Conservation (phyloP, 257 asterid genomes). For the Hygrophila difformis region DNA sequence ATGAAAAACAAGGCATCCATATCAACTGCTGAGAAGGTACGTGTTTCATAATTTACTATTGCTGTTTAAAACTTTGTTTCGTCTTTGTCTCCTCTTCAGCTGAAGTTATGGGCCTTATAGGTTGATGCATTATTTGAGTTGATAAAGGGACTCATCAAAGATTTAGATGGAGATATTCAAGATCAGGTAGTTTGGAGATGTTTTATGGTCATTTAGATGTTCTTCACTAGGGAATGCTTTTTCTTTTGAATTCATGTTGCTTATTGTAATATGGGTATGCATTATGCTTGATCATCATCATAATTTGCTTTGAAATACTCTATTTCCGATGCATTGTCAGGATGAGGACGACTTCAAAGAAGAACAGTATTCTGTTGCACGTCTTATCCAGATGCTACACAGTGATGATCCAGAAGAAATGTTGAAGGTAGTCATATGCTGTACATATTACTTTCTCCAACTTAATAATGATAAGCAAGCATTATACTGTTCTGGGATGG, state of each 20-base stretch:
- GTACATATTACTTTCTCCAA: too few species aligned
- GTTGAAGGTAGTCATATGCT: slow-evolving; percentile 97
- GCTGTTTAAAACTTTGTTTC: slow-evolving; percentile 13
- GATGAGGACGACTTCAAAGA: slow-evolving; percentile 92
- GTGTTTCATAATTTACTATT: slow-evolving; percentile 13
- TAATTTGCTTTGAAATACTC: slow-evolving; percentile 10
- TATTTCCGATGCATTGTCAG: slow-evolving; percentile 32
- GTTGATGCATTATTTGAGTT: slow-evolving; percentile 83
- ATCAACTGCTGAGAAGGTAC: slow-evolving; percentile 86
- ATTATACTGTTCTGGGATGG: background rate
- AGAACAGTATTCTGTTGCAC: slow-evolving; percentile 87
- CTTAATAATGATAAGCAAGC: slow-evolving; percentile 1
- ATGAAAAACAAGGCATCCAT: slow-evolving; percentile 69
- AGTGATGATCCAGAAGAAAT: slow-evolving; percentile 84
- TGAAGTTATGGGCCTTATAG: slow-evolving; percentile 35
- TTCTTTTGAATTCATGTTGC: slow-evolving; percentile 5
- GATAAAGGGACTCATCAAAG: slow-evolving; percentile 80
- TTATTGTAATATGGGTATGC: too few species aligned
- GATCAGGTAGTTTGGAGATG: slow-evolving; percentile 61
- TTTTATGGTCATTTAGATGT: slow-evolving; percentile 14
- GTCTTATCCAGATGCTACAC: slow-evolving; percentile 86
- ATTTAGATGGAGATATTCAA: slow-evolving; percentile 48
- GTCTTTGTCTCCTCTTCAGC: slow-evolving; percentile 22
- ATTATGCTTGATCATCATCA: slow-evolving; percentile 5
- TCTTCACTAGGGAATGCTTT: slow-evolving; percentile 10